Base-by-base conservation (phyloP, 495 filamentous ascomycete genomes). In the Penicillium silybi region DNA sequence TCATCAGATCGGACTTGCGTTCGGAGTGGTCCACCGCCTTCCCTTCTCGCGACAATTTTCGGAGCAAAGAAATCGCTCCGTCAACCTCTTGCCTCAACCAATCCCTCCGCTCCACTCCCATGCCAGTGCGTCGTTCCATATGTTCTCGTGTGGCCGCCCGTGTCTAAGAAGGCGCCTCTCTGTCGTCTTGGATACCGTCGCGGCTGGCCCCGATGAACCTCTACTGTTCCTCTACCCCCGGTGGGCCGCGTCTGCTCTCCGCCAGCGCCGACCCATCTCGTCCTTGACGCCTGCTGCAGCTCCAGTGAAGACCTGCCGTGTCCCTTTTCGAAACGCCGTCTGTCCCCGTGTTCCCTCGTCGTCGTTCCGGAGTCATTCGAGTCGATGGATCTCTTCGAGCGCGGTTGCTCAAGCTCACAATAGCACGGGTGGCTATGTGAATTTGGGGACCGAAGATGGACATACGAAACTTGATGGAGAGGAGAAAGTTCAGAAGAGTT, bases 171-270 rank as follows among this genome's bases (percentile, higher is more conserved):
- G 69, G 59, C 70, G 65, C 48, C 39, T 74, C 45, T 63, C 69
- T 54, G 58, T 65, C 58, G 54, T 66, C 64, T 62, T 71, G 49
- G 69, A 75, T 60, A 65, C 58, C 42, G 58, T 64, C 58, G 61
- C 64, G 53, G 59, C 65, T 60, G 61, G 63, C 52, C 44, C 67
- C 52, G 64, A 68, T 48, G 71, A 76, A 63, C 67, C 71, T 46
- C 64, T 77, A 19, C 66, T 74, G 19, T 77, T 77, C 50, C 72
- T 77, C 32, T 77, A 77, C 48, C 74, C 74, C 48, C 67, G 63
- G 54, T 75, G 69, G 72, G 67, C 62, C 50, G 63, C 67, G 15
- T 59, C 65, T 41, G 46, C 54, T 16, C 29, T 65, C 11, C 61
- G 52, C n/a, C 58, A 62, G 11, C 61, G 57, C 25, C 61, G 61